phyloP scores from a whole-genome alignment of 2,329 filamentous ascomycete genomes.

The Pochonia chlamydosporia region DNA sequence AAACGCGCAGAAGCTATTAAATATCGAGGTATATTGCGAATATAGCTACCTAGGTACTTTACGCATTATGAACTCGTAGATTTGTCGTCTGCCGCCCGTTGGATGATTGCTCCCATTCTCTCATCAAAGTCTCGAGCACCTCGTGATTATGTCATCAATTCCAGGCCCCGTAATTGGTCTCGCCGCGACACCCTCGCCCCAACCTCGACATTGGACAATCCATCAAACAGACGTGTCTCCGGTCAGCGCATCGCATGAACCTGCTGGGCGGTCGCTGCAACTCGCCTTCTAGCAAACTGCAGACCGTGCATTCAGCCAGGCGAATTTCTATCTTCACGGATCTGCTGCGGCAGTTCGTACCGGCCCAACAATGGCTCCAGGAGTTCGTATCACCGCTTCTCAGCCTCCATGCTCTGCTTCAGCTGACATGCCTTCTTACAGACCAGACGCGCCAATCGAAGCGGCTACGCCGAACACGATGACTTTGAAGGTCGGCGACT shows the following conservation, averaged over 20 bases:
- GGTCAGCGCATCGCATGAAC: not conserved
- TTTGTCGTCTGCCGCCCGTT: too few species aligned
- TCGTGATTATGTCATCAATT: conserved; percentile 7
- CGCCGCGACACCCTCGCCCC: not conserved
- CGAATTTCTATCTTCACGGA: not conserved
- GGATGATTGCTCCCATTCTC: too few species aligned
- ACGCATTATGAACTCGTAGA: too few species aligned
- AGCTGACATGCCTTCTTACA: conserved; percentile 21
- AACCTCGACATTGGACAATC: not conserved
- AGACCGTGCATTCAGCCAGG: not conserved
- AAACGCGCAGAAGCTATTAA: too few species aligned
- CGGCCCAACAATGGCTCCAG: conserved; percentile 30
- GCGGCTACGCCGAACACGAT: conserved; percentile 53
- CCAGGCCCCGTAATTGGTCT: conserved; percentile 3
- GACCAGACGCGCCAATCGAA: conserved; percentile 52
- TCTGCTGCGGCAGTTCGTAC: not conserved
- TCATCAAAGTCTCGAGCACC: too few species aligned
- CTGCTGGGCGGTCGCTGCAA: not conserved
- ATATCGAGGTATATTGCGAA: too few species aligned
- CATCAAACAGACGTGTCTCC: not conserved
- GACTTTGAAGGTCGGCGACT: conserved; percentile 48
- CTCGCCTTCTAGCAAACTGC: not conserved
- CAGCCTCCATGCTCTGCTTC: not conserved
- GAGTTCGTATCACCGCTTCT: conserved; percentile 20
- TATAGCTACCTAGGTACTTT: too few species aligned